Conservation (phyloP, 495 filamentous ascomycete species). For the Daldinia vernicosa region DNA sequence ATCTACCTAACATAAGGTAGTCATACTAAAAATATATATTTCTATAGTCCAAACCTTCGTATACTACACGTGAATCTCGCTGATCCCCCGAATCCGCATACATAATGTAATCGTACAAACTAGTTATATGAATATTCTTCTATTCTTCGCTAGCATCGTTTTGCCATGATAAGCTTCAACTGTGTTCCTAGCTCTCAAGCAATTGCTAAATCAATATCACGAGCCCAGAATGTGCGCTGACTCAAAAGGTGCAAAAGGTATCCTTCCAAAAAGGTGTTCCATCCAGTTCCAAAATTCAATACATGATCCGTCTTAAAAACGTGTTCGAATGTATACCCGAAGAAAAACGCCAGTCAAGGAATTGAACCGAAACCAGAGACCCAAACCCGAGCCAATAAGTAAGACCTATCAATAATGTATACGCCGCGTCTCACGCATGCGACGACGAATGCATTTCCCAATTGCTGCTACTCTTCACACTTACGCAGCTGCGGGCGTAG, state of each 20-base stretch:
- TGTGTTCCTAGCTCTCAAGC: conserved; percentile 15
- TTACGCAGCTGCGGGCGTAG: conserved; percentile 20
- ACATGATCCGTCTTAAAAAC: conserved; percentile 24
- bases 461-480: conserved; percentile 5
- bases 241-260: conserved; percentile 38
- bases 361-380: conserved; percentile 32
- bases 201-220: conserved; percentile 26
- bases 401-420: conserved; percentile 25
- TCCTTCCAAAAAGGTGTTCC: conserved; percentile 30
- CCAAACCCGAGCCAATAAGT: conserved; percentile 32
- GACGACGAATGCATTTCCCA: conserved; percentile 4
- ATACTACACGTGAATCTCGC: background rate
- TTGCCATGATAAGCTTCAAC: conserved; percentile 16
- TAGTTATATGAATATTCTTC: conserved; percentile 20
- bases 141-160: conserved; percentile 33
- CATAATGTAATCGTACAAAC: background rate
- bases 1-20: too few species aligned
- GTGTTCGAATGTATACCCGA: conserved; percentile 29
- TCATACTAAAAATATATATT: background rate
- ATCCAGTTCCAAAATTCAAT: conserved; percentile 33
- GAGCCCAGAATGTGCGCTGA: conserved; percentile 33
- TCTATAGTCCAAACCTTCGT: background rate
- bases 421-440: conserved; percentile 14
- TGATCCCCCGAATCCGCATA: background rate
- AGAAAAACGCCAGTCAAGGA: conserved; percentile 32